Conservation (phyloP, 352 stramenopile genomes). For the Globisporangium cylindrosporum region DNA sequence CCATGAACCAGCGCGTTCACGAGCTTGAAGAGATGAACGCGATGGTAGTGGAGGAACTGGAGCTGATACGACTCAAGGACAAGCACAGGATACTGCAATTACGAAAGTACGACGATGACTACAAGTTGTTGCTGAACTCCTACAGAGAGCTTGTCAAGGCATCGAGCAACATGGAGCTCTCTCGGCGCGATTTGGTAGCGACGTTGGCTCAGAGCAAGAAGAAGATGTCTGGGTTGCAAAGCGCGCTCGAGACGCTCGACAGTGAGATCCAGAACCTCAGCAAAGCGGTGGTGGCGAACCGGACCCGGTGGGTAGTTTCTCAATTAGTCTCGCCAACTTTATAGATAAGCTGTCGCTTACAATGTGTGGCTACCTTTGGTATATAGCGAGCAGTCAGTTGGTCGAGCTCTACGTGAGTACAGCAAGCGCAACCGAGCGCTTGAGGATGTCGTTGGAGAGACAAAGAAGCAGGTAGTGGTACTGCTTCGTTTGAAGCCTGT, state of each 20-base stretch:
- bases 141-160: constrained; percentile 22
- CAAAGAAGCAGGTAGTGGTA: constrained; percentile 33
- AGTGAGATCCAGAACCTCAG: constrained; percentile 32
- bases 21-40: constrained; percentile 16
- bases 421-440: constrained; percentile 48
- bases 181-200: constrained; percentile 28
- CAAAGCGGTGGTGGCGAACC: constrained; percentile 26
- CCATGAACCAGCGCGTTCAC: constrained; percentile 2
- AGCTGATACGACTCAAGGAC: constrained; percentile 15
- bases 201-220: constrained; percentile 31
- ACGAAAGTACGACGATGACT: constrained; percentile 24
- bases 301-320: constrained; percentile 25
- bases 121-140: constrained; percentile 12
- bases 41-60: constrained; percentile 14
- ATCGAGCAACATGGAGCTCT: constrained; percentile 28
- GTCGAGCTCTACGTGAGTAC: constrained; percentile 49
- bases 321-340: background rate
- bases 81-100: constrained; percentile 6
- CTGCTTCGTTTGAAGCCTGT: background rate
- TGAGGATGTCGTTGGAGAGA: constrained; percentile 33
- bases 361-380: background rate
- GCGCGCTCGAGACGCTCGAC: constrained; percentile 30
- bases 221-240: constrained; percentile 26
- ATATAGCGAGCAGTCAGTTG: constrained; percentile 41
- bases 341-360: background rate